Evolutionary conservation across 331 rosid genomes (phyloP), one percentile per base, ranked within the genome.

Genomic region (Pyrus hybrid): DNA sequence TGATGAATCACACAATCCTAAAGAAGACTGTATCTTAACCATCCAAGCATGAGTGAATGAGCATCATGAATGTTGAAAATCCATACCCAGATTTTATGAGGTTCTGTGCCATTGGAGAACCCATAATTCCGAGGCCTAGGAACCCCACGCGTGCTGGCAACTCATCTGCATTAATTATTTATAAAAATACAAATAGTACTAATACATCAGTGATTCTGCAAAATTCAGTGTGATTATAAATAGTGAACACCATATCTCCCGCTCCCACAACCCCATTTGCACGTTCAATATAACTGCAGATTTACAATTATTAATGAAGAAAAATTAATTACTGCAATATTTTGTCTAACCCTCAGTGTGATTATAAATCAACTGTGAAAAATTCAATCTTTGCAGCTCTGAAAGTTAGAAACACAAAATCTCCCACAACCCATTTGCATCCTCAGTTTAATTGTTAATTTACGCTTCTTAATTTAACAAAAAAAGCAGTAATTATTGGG

Each of bases 41-140:
- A 73, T 13, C 47, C 70, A 62, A 26, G 18, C 21, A 7, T 6
- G 6, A 58, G 25, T 14, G 25, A 33, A 72, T 14, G 25, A 57
- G 13, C 35, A 25, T 23, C 26, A 32, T 14, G 12, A 26, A 53
- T n/a, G 12, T 16, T 49, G 69, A 18, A 51, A 47, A 53, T 49
- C 64, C 83, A 77, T 84, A 87, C 95, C 97, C 97, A 71, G 93
- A 80, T 73, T 86, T 86, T 17, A 89, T 60, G 62, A 91, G 91
- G 81, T 91, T 91, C 32, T 75, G 93, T 32, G 97, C 95, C 97
- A 91, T 91, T 17, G 95, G 97, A 68, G 89, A 77, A 54, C 97
- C 97, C 97, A 89, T 91, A 77, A 91, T 91, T 83, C 97, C 97
- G 20, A 89, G 72, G 63, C 97, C 97, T 64, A 91, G 78, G 75